These are phyloP conservation scores for Sclerotinia glacialis DNA, from an alignment of 2,329 filamentous ascomycete species.

Conservation along the genomic window DNA sequence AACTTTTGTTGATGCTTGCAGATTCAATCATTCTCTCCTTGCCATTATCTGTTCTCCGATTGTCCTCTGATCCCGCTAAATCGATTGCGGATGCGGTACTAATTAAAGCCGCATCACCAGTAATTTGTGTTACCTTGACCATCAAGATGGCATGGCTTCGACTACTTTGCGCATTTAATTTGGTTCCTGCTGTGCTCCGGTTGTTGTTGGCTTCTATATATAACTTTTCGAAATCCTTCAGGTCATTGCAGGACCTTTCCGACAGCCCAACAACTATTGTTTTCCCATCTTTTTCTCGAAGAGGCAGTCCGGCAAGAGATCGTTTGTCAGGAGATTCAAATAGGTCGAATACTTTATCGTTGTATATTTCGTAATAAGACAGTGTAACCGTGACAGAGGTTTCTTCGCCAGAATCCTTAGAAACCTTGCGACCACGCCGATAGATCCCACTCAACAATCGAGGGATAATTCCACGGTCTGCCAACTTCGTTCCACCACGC, in stretches of 20 bases:
- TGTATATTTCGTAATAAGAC: slow-evolving; percentile 96
- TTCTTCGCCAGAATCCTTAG: slow-evolving; percentile 70
- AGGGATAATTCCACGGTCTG: slow-evolving; percentile 84
- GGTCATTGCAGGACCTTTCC: slow-evolving; percentile 74
- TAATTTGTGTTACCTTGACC: slow-evolving; percentile 80
- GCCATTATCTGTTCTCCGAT: slow-evolving; percentile 87
- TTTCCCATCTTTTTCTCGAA: slow-evolving; percentile 82
- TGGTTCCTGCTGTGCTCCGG: slow-evolving; percentile 83
- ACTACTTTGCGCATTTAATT: slow-evolving; percentile 88
- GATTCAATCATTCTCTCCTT: slow-evolving; percentile 93
- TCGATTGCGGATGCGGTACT: slow-evolving; percentile 93
- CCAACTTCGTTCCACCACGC: slow-evolving; percentile 82
- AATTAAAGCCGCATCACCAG: slow-evolving; percentile 63
- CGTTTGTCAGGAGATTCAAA: slow-evolving; percentile 87
- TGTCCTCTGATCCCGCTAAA: slow-evolving; percentile 92
- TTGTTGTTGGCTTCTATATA: slow-evolving; percentile 93
- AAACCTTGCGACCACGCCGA: slow-evolving; percentile 77
- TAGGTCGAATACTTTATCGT: slow-evolving; percentile 89
- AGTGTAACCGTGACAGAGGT: slow-evolving; percentile 72
- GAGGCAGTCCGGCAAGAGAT: slow-evolving; percentile 67
- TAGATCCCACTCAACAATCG: slow-evolving; percentile 82
- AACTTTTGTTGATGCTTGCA: slow-evolving; percentile 93
- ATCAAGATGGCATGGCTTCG: slow-evolving; percentile 87
- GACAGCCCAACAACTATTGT: slow-evolving; percentile 83
- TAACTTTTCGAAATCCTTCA: slow-evolving; percentile 85